phyloP scores from a whole-genome alignment of 495 filamentous ascomycete genomes.

The Penicillium roqueforti region DNA sequence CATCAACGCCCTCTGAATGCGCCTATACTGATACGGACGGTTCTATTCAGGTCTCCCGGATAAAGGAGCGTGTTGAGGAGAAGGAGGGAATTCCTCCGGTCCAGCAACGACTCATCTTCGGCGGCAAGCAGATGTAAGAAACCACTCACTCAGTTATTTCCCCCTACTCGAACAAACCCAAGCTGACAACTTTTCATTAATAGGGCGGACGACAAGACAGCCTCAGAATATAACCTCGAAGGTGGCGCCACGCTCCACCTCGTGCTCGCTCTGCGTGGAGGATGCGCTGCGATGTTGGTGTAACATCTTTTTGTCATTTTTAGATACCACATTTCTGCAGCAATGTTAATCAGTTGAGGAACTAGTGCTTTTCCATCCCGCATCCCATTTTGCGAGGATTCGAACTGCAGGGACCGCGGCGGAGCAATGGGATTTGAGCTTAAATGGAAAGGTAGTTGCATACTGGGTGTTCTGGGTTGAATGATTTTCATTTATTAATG shows the following conservation, averaged over 20 bases:
- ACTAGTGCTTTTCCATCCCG: neutral
- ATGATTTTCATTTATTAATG: neutral
- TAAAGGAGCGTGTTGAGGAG: slow-evolving; percentile 98
- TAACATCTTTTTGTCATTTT: slow-evolving; percentile 15
- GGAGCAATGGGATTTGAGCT: neutral
- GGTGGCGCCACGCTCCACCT: slow-evolving; percentile 92
- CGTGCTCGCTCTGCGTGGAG: slow-evolving; percentile 88
- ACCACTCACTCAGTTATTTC: neutral
- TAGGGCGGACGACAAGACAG: slow-evolving; percentile 90
- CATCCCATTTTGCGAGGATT: neutral
- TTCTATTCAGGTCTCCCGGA: slow-evolving; percentile 67
- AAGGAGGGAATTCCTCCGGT: slow-evolving; percentile 98
- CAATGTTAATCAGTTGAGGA: slow-evolving; percentile 15
- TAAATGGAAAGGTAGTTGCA: neutral
- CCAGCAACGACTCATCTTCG: slow-evolving; percentile 92
- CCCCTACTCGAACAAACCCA: neutral
- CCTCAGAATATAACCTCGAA: slow-evolving; percentile 80
- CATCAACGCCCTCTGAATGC: neutral
- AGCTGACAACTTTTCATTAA: neutral
- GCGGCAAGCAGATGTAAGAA: slow-evolving; percentile 93
- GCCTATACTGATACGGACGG: neutral
- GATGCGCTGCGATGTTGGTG: slow-evolving; percentile 26
- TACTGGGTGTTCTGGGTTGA: neutral
- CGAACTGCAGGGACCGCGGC: neutral
- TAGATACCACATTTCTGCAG: slow-evolving; percentile 25